Conservation (phyloP, 1,284 basidiomycete genomes). For the Sparassis latifolia region DNA sequence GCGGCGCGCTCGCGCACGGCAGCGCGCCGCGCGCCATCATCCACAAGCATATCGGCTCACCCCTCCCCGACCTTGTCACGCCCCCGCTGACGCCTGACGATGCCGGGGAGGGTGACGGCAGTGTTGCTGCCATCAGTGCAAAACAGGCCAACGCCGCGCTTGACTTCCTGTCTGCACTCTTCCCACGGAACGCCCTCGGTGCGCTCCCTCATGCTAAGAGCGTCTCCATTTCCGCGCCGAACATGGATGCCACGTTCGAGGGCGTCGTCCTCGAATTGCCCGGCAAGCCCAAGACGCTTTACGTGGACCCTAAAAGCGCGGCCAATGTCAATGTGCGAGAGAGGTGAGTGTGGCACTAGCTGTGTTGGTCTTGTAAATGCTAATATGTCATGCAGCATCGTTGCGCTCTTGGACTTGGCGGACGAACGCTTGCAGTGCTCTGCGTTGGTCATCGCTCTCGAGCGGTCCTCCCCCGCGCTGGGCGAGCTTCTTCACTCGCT, state of each 20-base stretch:
- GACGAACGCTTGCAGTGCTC: conserved; percentile 72
- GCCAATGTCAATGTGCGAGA: conserved; percentile 70
- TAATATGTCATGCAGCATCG: conserved; percentile 45
- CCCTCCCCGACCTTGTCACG: conserved; percentile 38
- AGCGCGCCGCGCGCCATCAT: conserved; percentile 41
- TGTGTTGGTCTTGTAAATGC: not conserved
- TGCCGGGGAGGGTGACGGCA: conserved; percentile 19
- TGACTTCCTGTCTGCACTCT: conserved; percentile 69
- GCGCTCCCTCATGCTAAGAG: conserved; percentile 65
- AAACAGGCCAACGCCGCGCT: conserved; percentile 55
- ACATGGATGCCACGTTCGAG: conserved; percentile 61
- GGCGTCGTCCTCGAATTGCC: conserved; percentile 73
- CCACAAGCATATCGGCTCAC: conserved; percentile 21
- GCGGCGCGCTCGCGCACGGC: conserved; percentile 10
- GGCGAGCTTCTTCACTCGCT: conserved; percentile 68
- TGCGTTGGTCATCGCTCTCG: conserved; percentile 70
- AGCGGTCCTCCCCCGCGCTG: conserved; percentile 50
- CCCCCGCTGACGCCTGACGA: conserved; percentile 60
- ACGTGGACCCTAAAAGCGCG: conserved; percentile 76
- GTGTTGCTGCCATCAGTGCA: conserved; percentile 24
- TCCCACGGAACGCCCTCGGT: conserved; percentile 60
- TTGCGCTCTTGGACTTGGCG: conserved; percentile 75
- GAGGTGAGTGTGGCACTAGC: conserved; percentile 41
- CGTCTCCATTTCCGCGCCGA: conserved; percentile 63
- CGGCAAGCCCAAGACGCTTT: conserved; percentile 62